Evolutionary conservation across 1,284 basidiomycete genomes (phyloP).

Genomic region (Fomitopsis palustris): DNA sequence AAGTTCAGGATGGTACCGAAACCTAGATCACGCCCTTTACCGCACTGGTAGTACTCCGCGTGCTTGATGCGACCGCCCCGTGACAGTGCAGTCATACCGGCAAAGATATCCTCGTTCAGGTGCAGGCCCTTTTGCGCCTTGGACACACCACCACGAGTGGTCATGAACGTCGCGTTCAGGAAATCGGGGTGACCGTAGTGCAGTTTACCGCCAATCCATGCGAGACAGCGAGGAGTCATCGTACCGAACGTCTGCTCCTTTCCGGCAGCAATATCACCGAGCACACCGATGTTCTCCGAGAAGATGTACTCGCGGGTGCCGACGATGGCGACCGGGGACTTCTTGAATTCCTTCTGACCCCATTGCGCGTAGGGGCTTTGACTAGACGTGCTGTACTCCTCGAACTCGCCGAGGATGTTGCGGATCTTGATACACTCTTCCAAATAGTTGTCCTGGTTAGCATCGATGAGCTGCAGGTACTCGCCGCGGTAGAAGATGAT

Average conservation of each 20-base stretch:
- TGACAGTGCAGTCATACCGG: conserved; percentile 98
- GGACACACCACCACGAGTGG: conserved; percentile 96
- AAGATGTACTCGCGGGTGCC: conserved; percentile 99
- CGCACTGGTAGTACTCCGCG: conserved; percentile 98
- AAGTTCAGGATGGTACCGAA: conserved; percentile 99
- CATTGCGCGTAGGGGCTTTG: conserved; percentile 95
- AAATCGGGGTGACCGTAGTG: conserved; percentile 99
- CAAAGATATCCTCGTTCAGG: conserved; percentile 99
- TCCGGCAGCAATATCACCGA: conserved; percentile 98
- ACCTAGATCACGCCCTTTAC: conserved; percentile 98
- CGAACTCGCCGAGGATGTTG: conserved; percentile 96
- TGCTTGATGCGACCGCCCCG: conserved; percentile 99
- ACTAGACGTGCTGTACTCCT: conserved; percentile 88
- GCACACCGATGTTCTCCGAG: conserved; percentile 99
- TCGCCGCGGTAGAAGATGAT: conserved; percentile 99
- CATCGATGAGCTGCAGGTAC: conserved; percentile 98
- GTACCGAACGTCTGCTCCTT: conserved; percentile 99
- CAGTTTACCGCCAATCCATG: conserved; percentile 98
- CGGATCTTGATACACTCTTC: conserved; percentile 99
- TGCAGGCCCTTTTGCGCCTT: conserved; percentile 99
- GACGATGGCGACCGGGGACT: conserved; percentile 93
- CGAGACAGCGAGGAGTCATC: conserved; percentile 91
- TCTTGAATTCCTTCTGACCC: conserved; percentile 89
- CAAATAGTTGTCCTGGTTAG: conserved; percentile 99
- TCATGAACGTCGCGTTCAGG: conserved; percentile 98